A percentile compares a stretch with the other conserved stretches of the same genome.
phyloP scores from a whole-genome alignment of 176 grass and related monocot species.

The Juncus effusus region DNA sequence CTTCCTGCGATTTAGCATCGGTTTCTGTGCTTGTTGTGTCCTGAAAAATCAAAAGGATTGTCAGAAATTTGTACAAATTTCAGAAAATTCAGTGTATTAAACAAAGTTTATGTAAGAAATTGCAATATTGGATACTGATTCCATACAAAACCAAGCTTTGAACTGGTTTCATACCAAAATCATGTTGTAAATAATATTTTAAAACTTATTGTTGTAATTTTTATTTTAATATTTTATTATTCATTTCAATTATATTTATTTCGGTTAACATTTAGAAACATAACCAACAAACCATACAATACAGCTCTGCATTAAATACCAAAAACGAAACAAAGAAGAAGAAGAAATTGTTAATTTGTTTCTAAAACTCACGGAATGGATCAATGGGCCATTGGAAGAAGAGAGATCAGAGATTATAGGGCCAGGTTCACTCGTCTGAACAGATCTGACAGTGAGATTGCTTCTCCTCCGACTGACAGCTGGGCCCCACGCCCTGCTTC shows the following conservation, averaged over 20 bases:
- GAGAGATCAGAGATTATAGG: conserved; percentile 46
- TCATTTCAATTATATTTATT: no score
- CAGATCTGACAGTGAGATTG: conserved; percentile 38
- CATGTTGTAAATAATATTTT: background rate
- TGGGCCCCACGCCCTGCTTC: conserved; percentile 14
- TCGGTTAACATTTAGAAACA: no score
- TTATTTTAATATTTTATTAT: background rate
- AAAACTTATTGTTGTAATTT: background rate
- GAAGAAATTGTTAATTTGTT: background rate
- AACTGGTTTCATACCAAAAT: conserved; percentile 3
- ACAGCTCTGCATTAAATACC: no score
- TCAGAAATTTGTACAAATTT: conserved; percentile 9
- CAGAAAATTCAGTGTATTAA: conserved; percentile 6
- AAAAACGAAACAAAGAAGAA: no score
- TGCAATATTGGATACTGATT: background rate
- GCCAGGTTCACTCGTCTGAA: conserved; percentile 32
- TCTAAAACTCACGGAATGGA: conserved; percentile 34
- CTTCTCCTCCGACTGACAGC: conserved; percentile 23
- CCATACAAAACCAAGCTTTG: background rate
- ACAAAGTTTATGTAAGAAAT: background rate
- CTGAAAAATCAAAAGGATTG: conserved; percentile 27
- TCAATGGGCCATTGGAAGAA: conserved; percentile 50
- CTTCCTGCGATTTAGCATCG: conserved; percentile 31
- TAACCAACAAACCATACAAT: no score
- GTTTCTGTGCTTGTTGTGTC: conserved; percentile 29